Percentiles rank a stretch among this genome's conserved stretches.
phyloP scores from a whole-genome alignment of 2,329 filamentous ascomycete genomes.

The Lachnellula cervina region DNA sequence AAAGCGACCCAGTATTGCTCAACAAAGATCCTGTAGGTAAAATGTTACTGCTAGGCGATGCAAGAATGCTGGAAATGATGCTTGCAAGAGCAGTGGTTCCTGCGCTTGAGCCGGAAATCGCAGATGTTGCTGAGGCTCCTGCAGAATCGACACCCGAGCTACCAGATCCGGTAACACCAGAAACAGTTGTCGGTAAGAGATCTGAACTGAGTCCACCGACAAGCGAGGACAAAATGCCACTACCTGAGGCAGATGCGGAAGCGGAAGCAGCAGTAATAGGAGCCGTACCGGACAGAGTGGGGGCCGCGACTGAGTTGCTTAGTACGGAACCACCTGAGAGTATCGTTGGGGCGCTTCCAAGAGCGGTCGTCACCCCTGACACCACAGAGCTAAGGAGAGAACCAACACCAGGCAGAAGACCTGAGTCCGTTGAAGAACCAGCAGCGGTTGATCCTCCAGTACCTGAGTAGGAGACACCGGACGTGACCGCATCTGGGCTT shows the following conservation, averaged over 20 bases:
- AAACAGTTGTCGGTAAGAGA: neutral
- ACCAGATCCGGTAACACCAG: conserved; percentile 3
- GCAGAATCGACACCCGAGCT: neutral
- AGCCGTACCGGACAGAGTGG: neutral
- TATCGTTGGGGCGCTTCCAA: neutral
- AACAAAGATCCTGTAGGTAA: neutral
- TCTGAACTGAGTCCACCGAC: neutral
- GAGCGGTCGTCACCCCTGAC: neutral
- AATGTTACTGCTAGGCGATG: neutral
- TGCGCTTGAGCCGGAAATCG: neutral
- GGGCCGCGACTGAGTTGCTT: neutral
- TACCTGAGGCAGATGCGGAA: neutral
- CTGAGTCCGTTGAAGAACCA: neutral
- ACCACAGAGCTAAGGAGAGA: neutral
- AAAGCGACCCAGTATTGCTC: neutral
- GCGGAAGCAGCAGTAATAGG: conserved; percentile 4
- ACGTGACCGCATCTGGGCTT: conserved; percentile 3
- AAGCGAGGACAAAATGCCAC: neutral
- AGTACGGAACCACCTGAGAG: too few relatives aligned
- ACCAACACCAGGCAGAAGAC: neutral
- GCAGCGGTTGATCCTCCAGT: conserved; percentile 11
- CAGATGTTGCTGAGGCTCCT: neutral
- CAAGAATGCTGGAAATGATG: conserved; percentile 12
- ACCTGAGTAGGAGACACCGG: conserved; percentile 15
- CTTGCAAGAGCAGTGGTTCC: conserved; percentile 3